phyloP scores from a whole-genome alignment of 2,329 filamentous ascomycete species.

The Diaporthe sp. region DNA sequence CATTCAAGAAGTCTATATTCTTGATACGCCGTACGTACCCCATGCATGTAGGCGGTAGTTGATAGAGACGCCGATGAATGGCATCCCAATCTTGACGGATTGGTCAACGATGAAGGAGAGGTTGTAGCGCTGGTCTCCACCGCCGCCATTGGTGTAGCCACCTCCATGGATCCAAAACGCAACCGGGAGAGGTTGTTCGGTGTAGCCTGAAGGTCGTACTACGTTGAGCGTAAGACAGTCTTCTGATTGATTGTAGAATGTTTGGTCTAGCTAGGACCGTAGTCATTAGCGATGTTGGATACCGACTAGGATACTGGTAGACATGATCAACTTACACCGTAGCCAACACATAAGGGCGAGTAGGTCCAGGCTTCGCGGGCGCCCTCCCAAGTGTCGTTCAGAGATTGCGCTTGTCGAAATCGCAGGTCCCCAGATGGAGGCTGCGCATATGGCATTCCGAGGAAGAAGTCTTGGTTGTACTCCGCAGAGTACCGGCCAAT shows the following conservation, averaged over 20 bases:
- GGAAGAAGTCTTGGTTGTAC: constrained; percentile 60
- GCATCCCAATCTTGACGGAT: constrained; percentile 40
- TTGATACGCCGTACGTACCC: constrained; percentile 40
- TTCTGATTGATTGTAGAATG: constrained; percentile 49
- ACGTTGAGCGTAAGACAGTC: constrained; percentile 73
- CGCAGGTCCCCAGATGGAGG: constrained; percentile 50
- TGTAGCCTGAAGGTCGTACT: constrained; percentile 61
- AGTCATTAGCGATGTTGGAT: background rate
- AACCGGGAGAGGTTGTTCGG: constrained; percentile 41
- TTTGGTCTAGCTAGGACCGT: constrained; percentile 21
- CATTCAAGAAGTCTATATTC: fast-evolving
- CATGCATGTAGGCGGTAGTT: constrained; percentile 58
- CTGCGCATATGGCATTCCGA: constrained; percentile 67
- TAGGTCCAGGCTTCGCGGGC: constrained; percentile 55
- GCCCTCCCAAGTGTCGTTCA: constrained; percentile 55
- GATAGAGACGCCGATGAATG: constrained; percentile 57
- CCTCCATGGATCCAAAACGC: constrained; percentile 56
- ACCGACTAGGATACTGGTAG: constrained; percentile 5
- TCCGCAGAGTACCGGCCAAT: constrained; percentile 43
- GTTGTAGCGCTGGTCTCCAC: constrained; percentile 62
- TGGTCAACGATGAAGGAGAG: constrained; percentile 64
- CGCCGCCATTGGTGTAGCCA: constrained; percentile 43
- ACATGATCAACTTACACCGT: constrained; percentile 46
- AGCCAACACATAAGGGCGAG: constrained; percentile 60
- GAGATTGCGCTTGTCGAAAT: constrained; percentile 33